These are phyloP conservation scores for Colletotrichum aenigma DNA, from an alignment of 2,329 filamentous ascomycete species.

Conservation along the genomic window DNA sequence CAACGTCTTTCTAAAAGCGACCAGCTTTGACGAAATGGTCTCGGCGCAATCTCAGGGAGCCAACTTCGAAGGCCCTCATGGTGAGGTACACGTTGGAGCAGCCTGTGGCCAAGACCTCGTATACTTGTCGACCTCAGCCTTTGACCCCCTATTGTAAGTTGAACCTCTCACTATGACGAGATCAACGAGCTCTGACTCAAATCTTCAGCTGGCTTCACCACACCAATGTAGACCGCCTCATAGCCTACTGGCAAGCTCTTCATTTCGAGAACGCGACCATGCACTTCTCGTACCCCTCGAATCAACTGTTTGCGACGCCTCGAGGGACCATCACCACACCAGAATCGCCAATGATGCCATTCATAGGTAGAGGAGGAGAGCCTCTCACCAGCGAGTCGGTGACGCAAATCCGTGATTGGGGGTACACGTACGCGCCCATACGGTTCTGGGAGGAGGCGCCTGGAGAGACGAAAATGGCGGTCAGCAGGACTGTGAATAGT, in stretches of 20 bases:
- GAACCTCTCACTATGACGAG: background rate
- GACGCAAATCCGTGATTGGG: constrained; percentile 35
- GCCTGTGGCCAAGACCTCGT: constrained; percentile 39
- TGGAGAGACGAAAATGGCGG: constrained; percentile 62
- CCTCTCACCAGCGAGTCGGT: constrained; percentile 48
- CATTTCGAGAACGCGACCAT: constrained; percentile 40
- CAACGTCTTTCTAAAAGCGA: constrained; percentile 41
- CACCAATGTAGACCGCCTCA: constrained; percentile 67
- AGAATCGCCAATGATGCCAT: constrained; percentile 54
- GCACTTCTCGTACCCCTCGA: constrained; percentile 34
- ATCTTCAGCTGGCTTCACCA: constrained; percentile 51
- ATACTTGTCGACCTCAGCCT: constrained; percentile 43
- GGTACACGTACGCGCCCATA: constrained; percentile 47
- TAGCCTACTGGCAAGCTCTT: constrained; percentile 58
- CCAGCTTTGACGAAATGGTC: constrained; percentile 43
- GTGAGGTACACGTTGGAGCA: constrained; percentile 43
- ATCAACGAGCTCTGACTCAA: background rate
- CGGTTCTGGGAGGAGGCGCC: constrained; percentile 56
- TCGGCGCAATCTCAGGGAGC: constrained; percentile 38
- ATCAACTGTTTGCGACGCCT: constrained; percentile 45
- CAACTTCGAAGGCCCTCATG: constrained; percentile 50
- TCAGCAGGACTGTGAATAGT: constrained; percentile 60
- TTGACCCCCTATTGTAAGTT: constrained; percentile 52
- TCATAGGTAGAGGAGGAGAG: constrained; percentile 41
- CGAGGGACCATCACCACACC: constrained; percentile 43